Conservation (phyloP, 176 grass and related monocot species). For the Juncus inflexus region DNA sequence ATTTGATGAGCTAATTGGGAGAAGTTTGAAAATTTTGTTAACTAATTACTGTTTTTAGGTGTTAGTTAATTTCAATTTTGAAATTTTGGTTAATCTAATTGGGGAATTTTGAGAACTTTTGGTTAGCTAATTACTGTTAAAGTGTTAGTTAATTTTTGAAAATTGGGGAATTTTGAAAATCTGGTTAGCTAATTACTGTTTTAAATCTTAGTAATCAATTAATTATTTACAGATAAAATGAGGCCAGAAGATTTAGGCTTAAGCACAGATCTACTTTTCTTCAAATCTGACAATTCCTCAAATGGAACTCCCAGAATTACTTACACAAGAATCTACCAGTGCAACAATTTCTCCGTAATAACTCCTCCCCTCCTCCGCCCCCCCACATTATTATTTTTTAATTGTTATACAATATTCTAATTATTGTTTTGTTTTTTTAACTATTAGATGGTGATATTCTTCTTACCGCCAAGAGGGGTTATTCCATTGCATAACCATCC, state of each 20-base stretch:
- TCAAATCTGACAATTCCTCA: constrained; percentile 22
- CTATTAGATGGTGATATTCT: constrained; percentile 76
- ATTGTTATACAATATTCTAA: constrained; percentile 7
- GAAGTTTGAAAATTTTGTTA: too few species aligned
- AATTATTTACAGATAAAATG: constrained; percentile 61
- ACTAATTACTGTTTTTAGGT: too few species aligned
- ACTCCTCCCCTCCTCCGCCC: background rate
- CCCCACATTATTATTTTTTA: background rate
- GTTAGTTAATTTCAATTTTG: too few species aligned
- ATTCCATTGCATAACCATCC: constrained; percentile 94
- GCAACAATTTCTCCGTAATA: constrained; percentile 69
- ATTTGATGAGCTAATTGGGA: too few species aligned
- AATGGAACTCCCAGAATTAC: constrained; percentile 40
- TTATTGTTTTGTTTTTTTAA: background rate
- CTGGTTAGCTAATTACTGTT: too few species aligned
- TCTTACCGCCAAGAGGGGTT: constrained; percentile 58
- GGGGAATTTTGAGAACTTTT: too few species aligned
- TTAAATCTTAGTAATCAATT: background rate
- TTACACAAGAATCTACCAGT: constrained; percentile 53
- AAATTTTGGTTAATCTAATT: too few species aligned
- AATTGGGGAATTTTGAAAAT: too few species aligned
- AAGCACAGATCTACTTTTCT: constrained; percentile 44
- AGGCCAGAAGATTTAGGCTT: constrained; percentile 63
- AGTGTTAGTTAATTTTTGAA: too few species aligned
- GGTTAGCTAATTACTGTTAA: too few species aligned